Evolutionary conservation across 2,329 filamentous ascomycete species (phyloP).

Genomic region (Claviceps monticola): DNA sequence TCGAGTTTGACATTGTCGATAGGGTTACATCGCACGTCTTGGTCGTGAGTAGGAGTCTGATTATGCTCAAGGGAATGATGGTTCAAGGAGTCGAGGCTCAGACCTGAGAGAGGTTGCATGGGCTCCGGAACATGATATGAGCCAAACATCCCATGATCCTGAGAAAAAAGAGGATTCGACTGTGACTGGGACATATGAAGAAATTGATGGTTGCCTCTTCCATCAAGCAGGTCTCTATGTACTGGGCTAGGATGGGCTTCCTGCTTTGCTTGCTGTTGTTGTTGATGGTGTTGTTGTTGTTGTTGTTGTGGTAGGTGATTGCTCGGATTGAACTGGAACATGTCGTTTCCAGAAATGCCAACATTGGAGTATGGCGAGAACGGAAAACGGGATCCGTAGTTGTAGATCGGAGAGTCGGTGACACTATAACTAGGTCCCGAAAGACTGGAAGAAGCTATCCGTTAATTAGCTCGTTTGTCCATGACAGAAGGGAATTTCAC

Average conservation of each 20-base stretch:
- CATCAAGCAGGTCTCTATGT: slow-evolving; percentile 10
- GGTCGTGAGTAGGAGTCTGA: slow-evolving; percentile 8
- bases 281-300: slow-evolving; percentile 8
- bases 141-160: slow-evolving; percentile 17
- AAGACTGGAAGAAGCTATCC: slow-evolving; percentile 13
- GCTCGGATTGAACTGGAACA: slow-evolving; percentile 13
- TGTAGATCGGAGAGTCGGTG: slow-evolving; percentile 18
- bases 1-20: slow-evolving; percentile 13
- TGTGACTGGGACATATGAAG: slow-evolving; percentile 16
- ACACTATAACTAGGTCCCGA: slow-evolving; percentile 16
- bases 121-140: slow-evolving; percentile 13
- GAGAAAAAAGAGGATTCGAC: slow-evolving; percentile 19
- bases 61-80: slow-evolving; percentile 10
- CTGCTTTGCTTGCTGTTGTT: slow-evolving; percentile 12
- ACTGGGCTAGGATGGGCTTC: slow-evolving; percentile 12
- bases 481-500: neutral
- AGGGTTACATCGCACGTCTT: slow-evolving; percentile 4
- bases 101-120: slow-evolving; percentile 11
- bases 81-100: slow-evolving; percentile 19
- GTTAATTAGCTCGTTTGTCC: slow-evolving; percentile 4
- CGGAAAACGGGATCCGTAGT: slow-evolving; percentile 15
- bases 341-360: slow-evolving; percentile 13
- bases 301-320: slow-evolving; percentile 11
- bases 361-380: slow-evolving; percentile 14
- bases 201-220: slow-evolving; percentile 13